These are phyloP conservation scores for Bodo saltans DNA, from an alignment of 78 protist genomes.

Conservation along the genomic window DNA sequence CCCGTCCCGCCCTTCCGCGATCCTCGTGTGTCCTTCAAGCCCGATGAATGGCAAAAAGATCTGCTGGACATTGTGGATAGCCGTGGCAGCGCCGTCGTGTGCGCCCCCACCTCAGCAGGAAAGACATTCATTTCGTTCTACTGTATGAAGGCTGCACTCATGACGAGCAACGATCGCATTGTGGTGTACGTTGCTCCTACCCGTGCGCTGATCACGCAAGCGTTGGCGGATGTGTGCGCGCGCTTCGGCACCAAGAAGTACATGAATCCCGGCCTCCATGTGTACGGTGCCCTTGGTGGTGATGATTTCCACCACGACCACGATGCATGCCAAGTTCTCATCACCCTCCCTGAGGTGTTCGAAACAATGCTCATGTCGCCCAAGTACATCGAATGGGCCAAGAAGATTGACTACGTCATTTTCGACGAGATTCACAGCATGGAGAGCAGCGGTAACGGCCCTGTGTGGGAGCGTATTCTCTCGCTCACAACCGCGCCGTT, in stretches of 20 bases:
- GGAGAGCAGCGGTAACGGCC: conserved; percentile 42
- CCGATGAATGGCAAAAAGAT: conserved; percentile 83
- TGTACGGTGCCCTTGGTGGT: conserved; percentile 42
- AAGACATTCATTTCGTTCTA: conserved; percentile 81
- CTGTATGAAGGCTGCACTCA: conserved; percentile 58
- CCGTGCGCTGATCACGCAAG: conserved; percentile 78
- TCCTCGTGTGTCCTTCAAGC: conserved; percentile 50
- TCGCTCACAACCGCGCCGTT: conserved; percentile 55
- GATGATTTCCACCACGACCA: not conserved
- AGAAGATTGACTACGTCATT: conserved; percentile 59
- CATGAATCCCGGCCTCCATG: not conserved
- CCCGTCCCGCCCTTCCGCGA: not conserved
- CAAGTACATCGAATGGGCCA: conserved; percentile 32
- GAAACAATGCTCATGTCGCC: conserved; percentile 30
- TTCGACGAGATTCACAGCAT: conserved; percentile 85
- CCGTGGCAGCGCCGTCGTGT: conserved; percentile 53
- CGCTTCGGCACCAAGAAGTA: conserved; percentile 30
- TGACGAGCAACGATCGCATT: not conserved
- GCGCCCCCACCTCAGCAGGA: conserved; percentile 83
- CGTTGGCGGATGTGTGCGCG: conserved; percentile 39
- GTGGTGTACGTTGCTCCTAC: conserved; percentile 83
- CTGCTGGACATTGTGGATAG: conserved; percentile 70
- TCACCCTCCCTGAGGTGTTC: conserved; percentile 43
- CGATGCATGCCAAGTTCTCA: conserved; percentile 32
- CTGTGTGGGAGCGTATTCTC: conserved; percentile 69